Conservation (phyloP, 805 yeast species). For the Myxozyma monticola region DNA sequence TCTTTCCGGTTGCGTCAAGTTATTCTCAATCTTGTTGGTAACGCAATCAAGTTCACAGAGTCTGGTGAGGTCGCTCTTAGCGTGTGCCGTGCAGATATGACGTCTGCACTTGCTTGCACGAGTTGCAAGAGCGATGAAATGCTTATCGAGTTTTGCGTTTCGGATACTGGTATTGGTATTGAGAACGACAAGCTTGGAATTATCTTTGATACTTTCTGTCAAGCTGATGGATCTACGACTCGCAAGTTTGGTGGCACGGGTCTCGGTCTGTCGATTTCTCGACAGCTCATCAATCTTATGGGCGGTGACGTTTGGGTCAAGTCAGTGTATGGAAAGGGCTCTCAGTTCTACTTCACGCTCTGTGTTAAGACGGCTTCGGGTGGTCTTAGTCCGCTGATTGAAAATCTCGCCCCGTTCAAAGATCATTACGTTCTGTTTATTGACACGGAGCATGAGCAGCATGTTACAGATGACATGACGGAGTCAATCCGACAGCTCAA, state of each 20-base stretch:
- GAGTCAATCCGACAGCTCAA: constrained; percentile 55
- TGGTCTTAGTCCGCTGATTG: constrained; percentile 62
- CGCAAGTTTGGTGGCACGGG: constrained; percentile 94
- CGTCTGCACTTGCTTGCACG: neutral
- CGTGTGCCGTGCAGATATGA: constrained; percentile 44
- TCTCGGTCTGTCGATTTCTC: constrained; percentile 81
- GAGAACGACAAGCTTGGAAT: constrained; percentile 80
- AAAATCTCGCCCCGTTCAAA: constrained; percentile 69
- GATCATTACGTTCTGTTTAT: constrained; percentile 70
- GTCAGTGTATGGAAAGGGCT: constrained; percentile 76
- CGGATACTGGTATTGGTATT: constrained; percentile 88
- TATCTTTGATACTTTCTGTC: constrained; percentile 87
- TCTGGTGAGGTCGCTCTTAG: constrained; percentile 77
- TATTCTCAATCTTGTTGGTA: constrained; percentile 81
- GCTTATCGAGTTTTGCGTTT: constrained; percentile 78
- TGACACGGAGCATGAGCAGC: constrained; percentile 58
- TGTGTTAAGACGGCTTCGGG: constrained; percentile 71
- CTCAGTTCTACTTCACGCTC: constrained; percentile 79
- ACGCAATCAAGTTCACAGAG: constrained; percentile 85
- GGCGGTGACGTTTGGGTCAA: constrained; percentile 94
- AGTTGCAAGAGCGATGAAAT: constrained; percentile 42
- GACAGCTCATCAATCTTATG: constrained; percentile 83
- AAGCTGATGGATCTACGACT: constrained; percentile 92
- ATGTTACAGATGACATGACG: constrained; percentile 53
- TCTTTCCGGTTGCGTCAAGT: constrained; percentile 87